A percentile compares a stretch with the other conserved stretches of the same genome.
Conservation (phyloP, 148 eudicot species). For the Arbutus unedo region DNA sequence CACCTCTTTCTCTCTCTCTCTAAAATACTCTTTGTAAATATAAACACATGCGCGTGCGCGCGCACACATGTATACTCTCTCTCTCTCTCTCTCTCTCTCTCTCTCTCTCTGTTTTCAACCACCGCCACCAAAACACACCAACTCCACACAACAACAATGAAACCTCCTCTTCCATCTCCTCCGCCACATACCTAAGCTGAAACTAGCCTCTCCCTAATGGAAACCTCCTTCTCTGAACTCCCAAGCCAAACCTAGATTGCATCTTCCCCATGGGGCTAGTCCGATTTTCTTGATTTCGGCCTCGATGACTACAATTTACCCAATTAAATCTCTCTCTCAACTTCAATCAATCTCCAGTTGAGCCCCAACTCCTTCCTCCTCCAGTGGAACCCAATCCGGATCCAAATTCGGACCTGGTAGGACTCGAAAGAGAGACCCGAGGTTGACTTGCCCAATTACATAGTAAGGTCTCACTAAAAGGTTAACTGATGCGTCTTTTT, state of each 20-base stretch:
- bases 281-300: constrained; percentile 36
- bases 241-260: constrained; percentile 13
- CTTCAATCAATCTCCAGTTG: not conserved
- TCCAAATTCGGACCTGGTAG: not conserved
- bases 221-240: not conserved
- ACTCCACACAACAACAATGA: constrained; percentile 2
- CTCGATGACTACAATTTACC: too few species aligned
- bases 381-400: not conserved
- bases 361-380: not conserved
- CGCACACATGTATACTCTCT: too few species aligned
- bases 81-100: not conserved
- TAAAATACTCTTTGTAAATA: too few species aligned
- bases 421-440: constrained; percentile 76
- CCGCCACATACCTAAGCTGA: not conserved
- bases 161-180: not conserved
- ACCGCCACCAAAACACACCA: constrained; percentile 1
- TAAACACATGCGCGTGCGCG: too few species aligned
- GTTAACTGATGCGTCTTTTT: too few species aligned
- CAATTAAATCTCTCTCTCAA: too few species aligned
- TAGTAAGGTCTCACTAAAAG: too few species aligned
- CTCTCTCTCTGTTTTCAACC: constrained; percentile 13
- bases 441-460: constrained; percentile 62
- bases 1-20: too few species aligned
- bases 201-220: not conserved
- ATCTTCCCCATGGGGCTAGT: constrained; percentile 32